A percentile compares a stretch with the other conserved stretches of the same genome.
These are phyloP conservation scores for Aspergillus conjunctus DNA, from an alignment of 495 filamentous ascomycete genomes.

Conservation along the genomic window DNA sequence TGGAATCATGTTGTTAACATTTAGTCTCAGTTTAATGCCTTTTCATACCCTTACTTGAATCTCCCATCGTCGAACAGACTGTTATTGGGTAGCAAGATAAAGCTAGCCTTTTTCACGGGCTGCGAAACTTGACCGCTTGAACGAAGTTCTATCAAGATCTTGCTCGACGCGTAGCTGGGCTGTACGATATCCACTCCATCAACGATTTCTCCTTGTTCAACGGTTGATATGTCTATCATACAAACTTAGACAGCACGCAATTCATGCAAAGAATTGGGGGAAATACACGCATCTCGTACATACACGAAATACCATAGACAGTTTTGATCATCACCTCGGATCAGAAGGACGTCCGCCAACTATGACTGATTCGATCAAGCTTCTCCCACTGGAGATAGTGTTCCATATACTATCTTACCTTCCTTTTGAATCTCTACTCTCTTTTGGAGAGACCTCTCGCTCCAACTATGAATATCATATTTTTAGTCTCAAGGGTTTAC, in stretches of 20 bases:
- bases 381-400: conserved; percentile 37
- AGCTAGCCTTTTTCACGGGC: too few species aligned
- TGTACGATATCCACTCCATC: too few species aligned
- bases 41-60: background rate
- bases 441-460: conserved; percentile 39
- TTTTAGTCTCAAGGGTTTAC: conserved; percentile 30
- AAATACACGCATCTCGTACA: too few species aligned
- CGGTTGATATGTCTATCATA: too few species aligned
- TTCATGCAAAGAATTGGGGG: too few species aligned
- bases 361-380: conserved; percentile 25
- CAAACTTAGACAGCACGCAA: too few species aligned
- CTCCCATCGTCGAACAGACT: background rate
- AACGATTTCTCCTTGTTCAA: too few species aligned
- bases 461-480: conserved; percentile 32
- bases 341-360: background rate
- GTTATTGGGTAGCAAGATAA: background rate
- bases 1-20: background rate
- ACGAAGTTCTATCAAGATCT: too few species aligned
- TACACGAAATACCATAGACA: background rate
- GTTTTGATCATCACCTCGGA: background rate
- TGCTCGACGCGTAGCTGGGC: too few species aligned
- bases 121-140: too few species aligned
- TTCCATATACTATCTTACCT: conserved; percentile 40
- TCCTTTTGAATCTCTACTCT: conserved; percentile 32
- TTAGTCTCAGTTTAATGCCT: background rate